Evolutionary conservation across 2,329 filamentous ascomycete species (phyloP).

Genomic region (Kalaharituber pfeilii): DNA sequence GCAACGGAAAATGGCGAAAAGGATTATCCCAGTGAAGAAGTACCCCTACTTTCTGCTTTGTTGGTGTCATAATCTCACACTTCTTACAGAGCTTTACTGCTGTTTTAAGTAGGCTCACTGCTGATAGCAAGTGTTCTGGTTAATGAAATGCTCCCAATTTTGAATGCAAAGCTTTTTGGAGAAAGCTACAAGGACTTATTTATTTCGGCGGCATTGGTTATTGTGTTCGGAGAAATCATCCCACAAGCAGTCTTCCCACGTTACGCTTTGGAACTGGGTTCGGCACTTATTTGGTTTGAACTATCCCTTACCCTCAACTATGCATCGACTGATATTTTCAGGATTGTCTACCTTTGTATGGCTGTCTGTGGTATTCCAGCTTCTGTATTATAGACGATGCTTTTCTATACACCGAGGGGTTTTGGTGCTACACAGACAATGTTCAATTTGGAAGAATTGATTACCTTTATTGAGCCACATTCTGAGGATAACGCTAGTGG

Average conservation of each 20-base stretch:
- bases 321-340: neutral
- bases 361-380: neutral
- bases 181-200: constrained; percentile 1
- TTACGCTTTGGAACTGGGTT: neutral
- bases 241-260: neutral
- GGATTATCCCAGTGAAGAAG: neutral
- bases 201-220: neutral
- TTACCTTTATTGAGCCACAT: neutral
- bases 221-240: neutral
- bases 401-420: neutral
- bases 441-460: neutral
- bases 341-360: neutral
- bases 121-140: neutral
- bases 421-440: neutral
- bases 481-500: neutral
- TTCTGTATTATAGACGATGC: neutral
- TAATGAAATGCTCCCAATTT: neutral
- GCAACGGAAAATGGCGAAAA: neutral
- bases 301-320: neutral
- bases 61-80: neutral
- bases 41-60: neutral
- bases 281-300: neutral
- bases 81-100: neutral
- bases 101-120: neutral
- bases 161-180: neutral